phyloP scores from a whole-genome alignment of 768 basidiomycete species.

The Rhizopogon rudus region DNA sequence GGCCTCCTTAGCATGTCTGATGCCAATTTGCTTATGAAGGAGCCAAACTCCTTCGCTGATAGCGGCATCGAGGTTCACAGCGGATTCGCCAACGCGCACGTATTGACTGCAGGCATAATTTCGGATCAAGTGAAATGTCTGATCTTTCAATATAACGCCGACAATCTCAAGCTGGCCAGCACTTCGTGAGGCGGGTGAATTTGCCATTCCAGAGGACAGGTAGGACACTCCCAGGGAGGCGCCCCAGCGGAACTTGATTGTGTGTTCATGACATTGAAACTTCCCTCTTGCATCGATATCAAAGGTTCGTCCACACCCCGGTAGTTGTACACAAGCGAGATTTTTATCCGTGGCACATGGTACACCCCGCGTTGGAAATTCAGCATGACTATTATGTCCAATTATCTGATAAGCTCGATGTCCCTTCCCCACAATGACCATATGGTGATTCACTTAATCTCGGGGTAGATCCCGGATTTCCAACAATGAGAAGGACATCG shows the following conservation, averaged over 20 bases:
- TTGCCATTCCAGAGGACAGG: constrained; percentile 9
- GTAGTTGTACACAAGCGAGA: not conserved
- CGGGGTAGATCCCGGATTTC: constrained; percentile 17
- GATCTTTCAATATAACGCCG: constrained; percentile 32
- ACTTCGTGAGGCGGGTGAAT: too few species aligned
- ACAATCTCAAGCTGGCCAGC: constrained; percentile 37
- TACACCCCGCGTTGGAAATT: constrained; percentile 25
- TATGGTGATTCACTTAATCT: not conserved
- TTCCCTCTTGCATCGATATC: constrained; percentile 33
- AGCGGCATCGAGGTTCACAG: constrained; percentile 41
- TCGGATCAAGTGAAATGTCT: constrained; percentile 38
- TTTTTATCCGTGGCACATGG: constrained; percentile 20
- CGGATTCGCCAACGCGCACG: constrained; percentile 51
- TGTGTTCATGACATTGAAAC: constrained; percentile 41
- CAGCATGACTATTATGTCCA: constrained; percentile 23
- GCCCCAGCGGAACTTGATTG: constrained; percentile 49
- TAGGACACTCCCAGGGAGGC: constrained; percentile 50
- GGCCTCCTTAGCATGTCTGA: constrained; percentile 19
- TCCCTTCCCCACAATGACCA: not conserved
- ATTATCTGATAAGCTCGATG: constrained; percentile 13
- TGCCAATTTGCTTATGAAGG: constrained; percentile 32
- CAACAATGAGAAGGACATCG: constrained; percentile 32
- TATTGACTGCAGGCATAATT: constrained; percentile 39
- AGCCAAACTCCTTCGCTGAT: constrained; percentile 42
- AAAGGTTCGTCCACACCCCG: constrained; percentile 12